Evolutionary conservation across 176 grass and related monocot species (phyloP), one percentile per base, ranked within the genome.

Genomic region (Thalia dealbata): DNA sequence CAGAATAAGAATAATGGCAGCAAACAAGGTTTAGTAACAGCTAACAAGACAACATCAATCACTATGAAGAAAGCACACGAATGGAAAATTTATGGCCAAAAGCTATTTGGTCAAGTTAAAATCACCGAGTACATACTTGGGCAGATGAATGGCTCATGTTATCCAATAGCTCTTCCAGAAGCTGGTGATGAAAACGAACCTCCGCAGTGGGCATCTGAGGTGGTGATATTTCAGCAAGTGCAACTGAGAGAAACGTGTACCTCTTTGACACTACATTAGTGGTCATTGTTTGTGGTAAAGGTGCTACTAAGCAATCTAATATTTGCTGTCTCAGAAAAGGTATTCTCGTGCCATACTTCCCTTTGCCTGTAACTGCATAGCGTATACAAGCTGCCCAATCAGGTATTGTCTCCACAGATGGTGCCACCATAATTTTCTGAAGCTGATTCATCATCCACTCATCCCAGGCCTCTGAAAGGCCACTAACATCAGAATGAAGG

Each of bases 331-430:
- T 88, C 52, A 97, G 81, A 90, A 87, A 60, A 72, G 93, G 93
- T 67, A 84, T 73, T 76, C 61, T 81, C 70, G 78, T 84, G 70
- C 93, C 93, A 59, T 82, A 79, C 83, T 83, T 91, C 75, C 84
- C 93, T 81, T 97, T 97, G 63, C 93, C 93, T 16, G 89, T 92
- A 75, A 97, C 85, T 73, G 93, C 87, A 86, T 92, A 97, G 32
- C 87, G 81, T 70, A 97, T 87, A 51, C 93, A 97, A 79, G 93
- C 79, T 78, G 93, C 93, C 93, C 89, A 97, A 82, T 97, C 93
- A 71, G 93, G 89, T 78, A 82, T 73, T 66, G 93, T 92, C 61
- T 97, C 93, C 61, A 97, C 89, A 82, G 87, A 97, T 87, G 93
- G 83, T 35, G 78, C 48, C 73, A 91, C 76, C 80, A 92, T 75